These are phyloP conservation scores for button mushroom (Agaricus bisporus) DNA, from an alignment of 768 basidiomycete species.

Conservation along the genomic window DNA sequence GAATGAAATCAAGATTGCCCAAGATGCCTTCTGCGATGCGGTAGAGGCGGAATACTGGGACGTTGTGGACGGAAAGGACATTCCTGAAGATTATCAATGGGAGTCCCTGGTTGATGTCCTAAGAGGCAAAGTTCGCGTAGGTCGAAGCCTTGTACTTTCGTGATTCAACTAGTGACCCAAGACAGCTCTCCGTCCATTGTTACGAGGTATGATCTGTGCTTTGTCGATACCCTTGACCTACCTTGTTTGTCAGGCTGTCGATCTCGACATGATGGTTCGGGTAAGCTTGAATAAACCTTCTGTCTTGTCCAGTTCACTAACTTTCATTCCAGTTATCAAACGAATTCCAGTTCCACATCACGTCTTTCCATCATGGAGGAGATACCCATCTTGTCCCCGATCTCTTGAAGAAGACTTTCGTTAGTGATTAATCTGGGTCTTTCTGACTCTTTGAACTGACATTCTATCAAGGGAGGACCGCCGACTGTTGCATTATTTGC, in stretches of 20 bases:
- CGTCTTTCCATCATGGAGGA: constrained; percentile 75
- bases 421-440: constrained; percentile 15
- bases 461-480: constrained; percentile 30
- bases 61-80: constrained; percentile 21
- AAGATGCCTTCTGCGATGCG: constrained; percentile 60
- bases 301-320: not conserved
- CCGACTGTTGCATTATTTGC: constrained; percentile 76
- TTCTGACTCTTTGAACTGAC: not conserved
- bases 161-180: not conserved
- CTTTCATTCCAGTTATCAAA: constrained; percentile 49
- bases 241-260: constrained; percentile 40
- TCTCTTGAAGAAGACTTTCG: constrained; percentile 65
- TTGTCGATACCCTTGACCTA: not conserved
- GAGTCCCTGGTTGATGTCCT: constrained; percentile 66
- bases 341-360: constrained; percentile 74
- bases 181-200: constrained; percentile 34
- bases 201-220: constrained; percentile 26
- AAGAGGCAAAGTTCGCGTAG: constrained; percentile 69
- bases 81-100: constrained; percentile 68
- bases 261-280: constrained; percentile 61
- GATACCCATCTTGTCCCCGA: constrained; percentile 80
- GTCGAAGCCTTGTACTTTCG: not conserved
- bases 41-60: constrained; percentile 40
- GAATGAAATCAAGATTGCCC: constrained; percentile 53
- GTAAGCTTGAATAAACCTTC: constrained; percentile 27